Percentiles rank a stretch among this genome's conserved stretches.
Conservation (phyloP, 768 basidiomycete genomes). For the Dendrothele bispora region DNA sequence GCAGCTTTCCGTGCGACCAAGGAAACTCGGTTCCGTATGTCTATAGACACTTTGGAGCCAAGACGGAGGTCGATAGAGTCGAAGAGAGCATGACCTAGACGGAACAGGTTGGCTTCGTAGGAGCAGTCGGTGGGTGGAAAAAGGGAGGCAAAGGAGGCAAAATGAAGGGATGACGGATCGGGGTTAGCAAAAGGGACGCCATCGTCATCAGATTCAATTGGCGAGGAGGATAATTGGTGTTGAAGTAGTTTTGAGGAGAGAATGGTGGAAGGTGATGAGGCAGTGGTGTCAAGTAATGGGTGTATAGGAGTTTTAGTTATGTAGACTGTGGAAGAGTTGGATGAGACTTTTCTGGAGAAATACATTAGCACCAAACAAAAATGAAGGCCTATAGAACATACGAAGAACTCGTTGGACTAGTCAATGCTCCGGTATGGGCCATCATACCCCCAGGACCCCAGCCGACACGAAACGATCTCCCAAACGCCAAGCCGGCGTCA, state of each 20-base stretch:
- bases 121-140: conserved; percentile 73
- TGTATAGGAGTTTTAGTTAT: conserved; percentile 49
- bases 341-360: conserved; percentile 44
- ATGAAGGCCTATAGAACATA: conserved; percentile 32
- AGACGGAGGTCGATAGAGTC: conserved; percentile 77
- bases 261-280: conserved; percentile 32
- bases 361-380: conserved; percentile 1
- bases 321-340: conserved; percentile 63
- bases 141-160: conserved; percentile 72
- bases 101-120: conserved; percentile 78
- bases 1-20: conserved; percentile 74
- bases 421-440: conserved; percentile 75
- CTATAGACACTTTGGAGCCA: conserved; percentile 49
- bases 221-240: conserved; percentile 74
- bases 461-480: conserved; percentile 84
- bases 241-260: conserved; percentile 66
- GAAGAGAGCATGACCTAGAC: conserved; percentile 87
- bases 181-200: conserved; percentile 72
- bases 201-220: conserved; percentile 68
- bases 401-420: conserved; percentile 53
- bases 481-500: conserved; percentile 85
- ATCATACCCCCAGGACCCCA: conserved; percentile 86
- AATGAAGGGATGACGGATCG: conserved; percentile 57
- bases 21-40: conserved; percentile 60
- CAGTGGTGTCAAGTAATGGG: conserved; percentile 28